Percentiles rank a stretch among this genome's conserved stretches.
Evolutionary conservation across 441 rosid species (phyloP).

Genomic region (Gossypium davidsonii): DNA sequence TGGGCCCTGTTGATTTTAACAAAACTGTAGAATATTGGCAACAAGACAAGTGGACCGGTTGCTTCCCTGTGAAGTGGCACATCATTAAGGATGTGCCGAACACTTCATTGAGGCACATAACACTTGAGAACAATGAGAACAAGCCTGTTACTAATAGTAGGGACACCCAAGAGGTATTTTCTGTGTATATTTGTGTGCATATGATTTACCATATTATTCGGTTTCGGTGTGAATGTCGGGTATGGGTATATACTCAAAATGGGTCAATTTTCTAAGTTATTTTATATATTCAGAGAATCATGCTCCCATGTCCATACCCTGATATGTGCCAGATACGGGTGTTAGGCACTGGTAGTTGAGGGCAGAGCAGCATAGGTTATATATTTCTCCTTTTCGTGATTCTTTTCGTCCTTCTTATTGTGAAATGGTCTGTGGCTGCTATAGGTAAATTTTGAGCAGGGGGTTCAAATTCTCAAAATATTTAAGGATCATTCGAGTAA

Average conservation of each 20-base stretch:
- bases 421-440: slow-evolving; percentile 4
- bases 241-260: neutral
- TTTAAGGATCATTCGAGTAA: slow-evolving; percentile 60
- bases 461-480: slow-evolving; percentile 59
- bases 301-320: neutral
- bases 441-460: slow-evolving; percentile 69
- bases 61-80: slow-evolving; percentile 72
- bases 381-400: neutral
- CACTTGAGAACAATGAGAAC: slow-evolving; percentile 58
- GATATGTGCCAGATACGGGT: neutral
- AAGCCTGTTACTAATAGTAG: slow-evolving; percentile 78
- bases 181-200: neutral
- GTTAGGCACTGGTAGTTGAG: neutral
- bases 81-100: slow-evolving; percentile 66
- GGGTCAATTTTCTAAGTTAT: neutral
- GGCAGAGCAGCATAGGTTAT: neutral
- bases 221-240: neutral
- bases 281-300: neutral
- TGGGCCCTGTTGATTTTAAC: slow-evolving; percentile 65
- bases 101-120: slow-evolving; percentile 52
- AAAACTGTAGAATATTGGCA: slow-evolving; percentile 67
- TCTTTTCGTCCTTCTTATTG: slow-evolving; percentile 2
- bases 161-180: slow-evolving; percentile 73
- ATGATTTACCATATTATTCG: neutral
- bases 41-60: slow-evolving; percentile 77